Conservation (phyloP, 2,329 filamentous ascomycete genomes). For the Alternaria sp. region DNA sequence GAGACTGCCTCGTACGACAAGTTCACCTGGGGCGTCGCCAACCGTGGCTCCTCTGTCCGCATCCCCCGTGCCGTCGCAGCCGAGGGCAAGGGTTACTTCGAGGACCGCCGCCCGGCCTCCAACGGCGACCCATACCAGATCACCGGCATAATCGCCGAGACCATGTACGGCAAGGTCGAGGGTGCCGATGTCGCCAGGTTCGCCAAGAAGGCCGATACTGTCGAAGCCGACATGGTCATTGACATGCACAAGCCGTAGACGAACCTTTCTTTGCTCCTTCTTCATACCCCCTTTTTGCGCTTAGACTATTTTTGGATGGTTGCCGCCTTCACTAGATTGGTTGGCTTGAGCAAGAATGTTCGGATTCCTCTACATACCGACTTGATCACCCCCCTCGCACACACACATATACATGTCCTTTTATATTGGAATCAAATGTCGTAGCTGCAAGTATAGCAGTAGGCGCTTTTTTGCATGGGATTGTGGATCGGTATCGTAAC, state of each 20-base stretch:
- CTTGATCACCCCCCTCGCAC: background rate
- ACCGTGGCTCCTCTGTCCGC: slow-evolving; percentile 93
- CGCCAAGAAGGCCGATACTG: slow-evolving; percentile 44
- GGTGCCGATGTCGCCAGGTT: slow-evolving; percentile 58
- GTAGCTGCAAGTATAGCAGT: background rate
- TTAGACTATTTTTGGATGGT: slow-evolving; percentile 9
- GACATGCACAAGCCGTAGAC: slow-evolving; percentile 41
- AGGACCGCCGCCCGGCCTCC: slow-evolving; percentile 72
- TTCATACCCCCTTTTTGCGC: slow-evolving; percentile 26
- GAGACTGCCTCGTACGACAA: slow-evolving; percentile 94
- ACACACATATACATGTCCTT: background rate
- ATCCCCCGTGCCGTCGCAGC: slow-evolving; percentile 85
- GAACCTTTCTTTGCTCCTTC: slow-evolving; percentile 6
- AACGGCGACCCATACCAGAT: slow-evolving; percentile 89
- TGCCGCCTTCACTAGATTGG: background rate
- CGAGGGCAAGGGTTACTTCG: slow-evolving; percentile 94
- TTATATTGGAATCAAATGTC: too few species aligned
- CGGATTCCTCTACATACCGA: background rate
- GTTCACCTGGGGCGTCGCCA: slow-evolving; percentile 93
- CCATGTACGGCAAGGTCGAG: slow-evolving; percentile 62
- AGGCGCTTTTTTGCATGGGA: background rate
- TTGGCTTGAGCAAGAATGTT: background rate
- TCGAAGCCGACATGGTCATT: slow-evolving; percentile 49
- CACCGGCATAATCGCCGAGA: slow-evolving; percentile 81
- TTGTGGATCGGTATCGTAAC: background rate